Percentiles rank a stretch among this genome's conserved stretches.
phyloP scores from a whole-genome alignment of 257 asterid species.

The Solanum piurae region DNA sequence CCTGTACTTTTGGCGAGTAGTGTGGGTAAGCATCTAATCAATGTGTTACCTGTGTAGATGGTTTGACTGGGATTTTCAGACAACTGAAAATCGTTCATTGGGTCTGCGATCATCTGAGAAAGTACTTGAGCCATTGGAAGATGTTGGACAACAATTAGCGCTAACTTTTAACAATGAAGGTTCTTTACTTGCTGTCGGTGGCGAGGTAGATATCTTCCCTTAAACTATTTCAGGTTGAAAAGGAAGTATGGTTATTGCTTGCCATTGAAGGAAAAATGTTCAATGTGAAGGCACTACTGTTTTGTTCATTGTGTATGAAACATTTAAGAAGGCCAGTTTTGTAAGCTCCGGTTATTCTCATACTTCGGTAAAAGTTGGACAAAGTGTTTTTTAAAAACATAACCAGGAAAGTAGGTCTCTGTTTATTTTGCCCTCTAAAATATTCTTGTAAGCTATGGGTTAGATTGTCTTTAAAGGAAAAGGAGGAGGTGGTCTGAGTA shows the following conservation, averaged over 20 bases:
- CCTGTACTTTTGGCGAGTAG: not conserved
- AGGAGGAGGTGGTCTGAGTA: not conserved
- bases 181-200: constrained; percentile 79
- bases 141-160: constrained; percentile 82
- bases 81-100: constrained; percentile 25
- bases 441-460: not conserved
- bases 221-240: not conserved
- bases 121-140: constrained; percentile 56
- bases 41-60: constrained; percentile 30
- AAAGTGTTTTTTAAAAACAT: not conserved
- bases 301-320: not conserved
- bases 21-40: not conserved
- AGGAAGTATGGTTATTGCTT: not conserved
- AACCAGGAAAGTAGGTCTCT: not conserved
- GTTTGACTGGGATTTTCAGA: constrained; percentile 57
- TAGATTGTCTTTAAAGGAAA: not conserved
- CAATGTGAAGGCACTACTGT: not conserved
- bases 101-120: constrained; percentile 54
- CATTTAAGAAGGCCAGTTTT: not conserved
- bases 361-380: not conserved
- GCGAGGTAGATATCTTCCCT: constrained; percentile 57
- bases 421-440: not conserved
- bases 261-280: not conserved
- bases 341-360: not conserved
- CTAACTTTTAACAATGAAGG: constrained; percentile 64